Evolutionary conservation across 108 stramenopile species (phyloP), one percentile per base, ranked within the genome.

Genomic region (Mayamaea pseudoterrestris): DNA sequence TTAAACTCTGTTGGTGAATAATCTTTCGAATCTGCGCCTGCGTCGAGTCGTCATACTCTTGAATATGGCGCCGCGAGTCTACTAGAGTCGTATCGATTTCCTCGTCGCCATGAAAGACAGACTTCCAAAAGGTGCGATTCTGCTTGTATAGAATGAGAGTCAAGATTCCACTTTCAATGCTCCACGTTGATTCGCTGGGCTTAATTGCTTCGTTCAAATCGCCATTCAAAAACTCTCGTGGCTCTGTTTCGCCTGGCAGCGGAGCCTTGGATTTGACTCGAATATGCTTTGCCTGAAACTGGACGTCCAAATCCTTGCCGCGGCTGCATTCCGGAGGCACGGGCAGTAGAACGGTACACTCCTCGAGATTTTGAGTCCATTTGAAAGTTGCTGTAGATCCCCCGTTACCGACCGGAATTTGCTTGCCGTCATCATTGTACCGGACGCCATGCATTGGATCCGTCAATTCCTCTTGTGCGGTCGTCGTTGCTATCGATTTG

Each of bases 311-410:
- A 50, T 90, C 87, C 52, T 82, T 84, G 2, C 57, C 87, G 3
- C 72, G 61, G n/a, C n/a, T n/a, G 5, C 61, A 60, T 0, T 52
- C 61, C 11, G 63, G 48, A 3, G 90, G 85, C 7, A 87, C 47
- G 12, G 68, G 69, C 32, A 82, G 54, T 28, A 78, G 43, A 0
- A 92, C 83, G 9, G 66, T 87, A 16, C 66, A 70, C 50, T 92
- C 90, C 11, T 84, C 78, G 9, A 92, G 30, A 5, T 78, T 83
- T 58, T 92, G 90, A 4, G 90, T 92, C 90, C 90, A 92, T 42
- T 74, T 74, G 44, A 84, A 87, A n/a, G 41, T 46, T 30, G 62
- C 50, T 4, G 85, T 87, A 3, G 82, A 74, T 34, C 85, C 85
- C 22, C 90, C 90, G 52, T 92, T 92, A 2, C 85, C 90, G 4